Evolutionary conservation across 495 filamentous ascomycete genomes (phyloP), one percentile per base, ranked within the genome.

Genomic region (Xylaria telfairii): DNA sequence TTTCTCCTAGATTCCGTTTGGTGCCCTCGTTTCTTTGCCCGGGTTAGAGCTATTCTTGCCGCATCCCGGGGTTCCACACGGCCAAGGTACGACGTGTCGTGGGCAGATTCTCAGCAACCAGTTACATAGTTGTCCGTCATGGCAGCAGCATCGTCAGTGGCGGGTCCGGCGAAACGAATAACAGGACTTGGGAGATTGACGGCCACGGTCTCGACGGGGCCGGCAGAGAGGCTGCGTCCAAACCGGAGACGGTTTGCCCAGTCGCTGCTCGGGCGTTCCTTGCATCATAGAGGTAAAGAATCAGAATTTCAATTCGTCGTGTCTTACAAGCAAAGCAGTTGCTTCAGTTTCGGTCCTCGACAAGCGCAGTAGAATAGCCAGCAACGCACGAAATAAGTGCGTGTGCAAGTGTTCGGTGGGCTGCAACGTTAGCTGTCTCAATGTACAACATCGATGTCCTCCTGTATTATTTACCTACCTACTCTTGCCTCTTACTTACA

Each of bases 131-230:
- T n/a, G n/a, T 42, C 44, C 37, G 13, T 53, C 67, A 69, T 69
- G 54, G 49, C 56, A 21, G 30, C 66, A 61, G 54, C 67, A 54
- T 17, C 63, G 46, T 51, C 54, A 37, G 54, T 54, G 41, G 44
- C 57, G 24, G 67, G 67, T 30, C 44, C 57, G 46, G 67, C 57
- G 32, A 69, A 44, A 24, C 59, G 67, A 54, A 62, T 69, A 21
- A 69, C 32, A 21, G 30, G 57, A 10, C 67, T 51, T 21, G 41
- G 56, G 13, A 61, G 42, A 69, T 60, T 41, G 32, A 47, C 65
- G 10, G 54, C 65, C 47, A 44, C 1, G 17, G 10, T 32, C 53
- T 15, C 65, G 34, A 37, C 53, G 26, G 21, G n/a, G 26, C 21
- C 21, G 5, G 30, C 4, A 17, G 15, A 67, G 34, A 44, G 53